Conservation (phyloP, 179 eudicot species). For the Silene noctiflora region DNA sequence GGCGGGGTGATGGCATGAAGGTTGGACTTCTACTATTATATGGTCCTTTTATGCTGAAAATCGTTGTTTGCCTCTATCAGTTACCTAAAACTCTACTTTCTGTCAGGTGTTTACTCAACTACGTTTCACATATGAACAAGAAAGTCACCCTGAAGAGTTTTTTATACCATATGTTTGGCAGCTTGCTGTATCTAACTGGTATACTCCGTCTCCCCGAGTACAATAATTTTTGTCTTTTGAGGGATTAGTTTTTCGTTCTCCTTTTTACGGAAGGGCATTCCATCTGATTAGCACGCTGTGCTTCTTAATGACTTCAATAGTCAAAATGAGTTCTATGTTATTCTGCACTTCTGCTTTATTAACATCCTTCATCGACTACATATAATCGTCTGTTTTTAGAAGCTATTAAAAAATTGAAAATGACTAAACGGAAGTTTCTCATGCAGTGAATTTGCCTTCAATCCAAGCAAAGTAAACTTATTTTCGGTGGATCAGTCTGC, state of each 20-base stretch:
- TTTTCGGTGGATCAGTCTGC: conserved; percentile 52
- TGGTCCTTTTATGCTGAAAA: background rate
- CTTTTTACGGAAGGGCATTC: background rate
- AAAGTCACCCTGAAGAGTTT: conserved; percentile 95
- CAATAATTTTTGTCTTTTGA: background rate
- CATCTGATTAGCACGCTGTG: too few species aligned
- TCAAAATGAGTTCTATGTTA: background rate
- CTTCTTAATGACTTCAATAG: background rate
- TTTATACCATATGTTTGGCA: conserved; percentile 98
- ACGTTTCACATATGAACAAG: conserved; percentile 96
- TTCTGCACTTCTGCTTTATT: background rate
- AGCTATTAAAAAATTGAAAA: background rate
- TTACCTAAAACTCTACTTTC: background rate
- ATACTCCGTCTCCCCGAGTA: background rate
- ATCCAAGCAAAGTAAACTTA: conserved; percentile 61
- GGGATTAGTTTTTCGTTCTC: background rate
- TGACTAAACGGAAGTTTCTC: background rate
- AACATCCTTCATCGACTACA: background rate
- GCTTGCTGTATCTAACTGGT: conserved; percentile 73
- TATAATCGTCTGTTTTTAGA: background rate
- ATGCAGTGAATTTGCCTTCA: conserved; percentile 64
- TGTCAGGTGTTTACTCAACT: conserved; percentile 78
- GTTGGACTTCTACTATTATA: conserved; percentile 30
- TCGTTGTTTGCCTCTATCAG: background rate
- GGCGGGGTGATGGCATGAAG: conserved; percentile 99